Evolutionary conservation across 306 rosid species (phyloP), one percentile per base, ranked within the genome.

Genomic region (Citrullus colocynthis): DNA sequence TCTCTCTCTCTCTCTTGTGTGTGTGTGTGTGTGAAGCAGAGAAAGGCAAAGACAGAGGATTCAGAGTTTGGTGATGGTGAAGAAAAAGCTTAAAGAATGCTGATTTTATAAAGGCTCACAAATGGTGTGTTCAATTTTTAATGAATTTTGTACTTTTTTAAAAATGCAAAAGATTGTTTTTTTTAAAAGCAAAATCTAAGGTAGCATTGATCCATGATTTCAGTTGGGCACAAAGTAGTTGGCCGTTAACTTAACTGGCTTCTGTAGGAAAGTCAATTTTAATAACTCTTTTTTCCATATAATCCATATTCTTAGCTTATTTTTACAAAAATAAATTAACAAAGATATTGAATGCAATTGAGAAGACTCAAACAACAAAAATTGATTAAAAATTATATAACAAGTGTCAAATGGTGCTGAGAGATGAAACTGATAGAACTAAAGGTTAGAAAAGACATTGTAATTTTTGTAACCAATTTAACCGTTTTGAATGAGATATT

Each of bases 41-140:
- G 82, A 81, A 60, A 69, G 82, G 66, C 76, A 73, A 76, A 67
- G 83, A 64, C 74, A 74, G 60, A 78, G 69, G 11, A 71, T 69
- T 15, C 2, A 48, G 20, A 48, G 76, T 24, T 70, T 70, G 55
- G n/a, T 70, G 32, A 21, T 18, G 76, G 57, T 6, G 76, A n/a
- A 69, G 55, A 41, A 12, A 8, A n/a, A 58, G 17, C 54, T 48
- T 66, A 18, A 78, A 61, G 78, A 67, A 79, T 44, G 16, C 16
- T 30, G 61, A 14, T 9, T 51, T 73, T 73, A 74, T 74, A 73
- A 73, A 67, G 7, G 3, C 2, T 41, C 4, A 42, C 36, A 67
- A 67, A n/a, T 36, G 72, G 4, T 3, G 13, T n/a, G 2, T 65
- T 60, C 0, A 1, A 9, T 67, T 1, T 67, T 41, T 66, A 18